phyloP scores from a whole-genome alignment of 1,284 basidiomycete genomes.

The Cystobasidium slooffiae region DNA sequence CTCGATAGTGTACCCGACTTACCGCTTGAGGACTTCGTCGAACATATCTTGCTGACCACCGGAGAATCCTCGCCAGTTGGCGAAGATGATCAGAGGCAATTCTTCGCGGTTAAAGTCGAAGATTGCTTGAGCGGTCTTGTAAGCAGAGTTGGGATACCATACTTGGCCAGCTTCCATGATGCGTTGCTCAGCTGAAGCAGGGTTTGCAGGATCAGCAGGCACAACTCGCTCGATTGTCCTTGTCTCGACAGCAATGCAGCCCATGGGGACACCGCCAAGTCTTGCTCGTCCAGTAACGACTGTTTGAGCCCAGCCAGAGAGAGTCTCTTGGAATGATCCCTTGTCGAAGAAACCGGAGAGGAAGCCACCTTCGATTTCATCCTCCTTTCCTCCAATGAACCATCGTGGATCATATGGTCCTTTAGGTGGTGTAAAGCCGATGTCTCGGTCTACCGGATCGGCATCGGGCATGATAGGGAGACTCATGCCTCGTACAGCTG shows the following conservation, averaged over 20 bases:
- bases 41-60: slow-evolving; percentile 98
- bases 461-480: slow-evolving; percentile 72
- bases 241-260: slow-evolving; percentile 97
- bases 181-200: slow-evolving; percentile 93
- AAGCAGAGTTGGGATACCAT: slow-evolving; percentile 99
- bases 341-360: slow-evolving; percentile 94
- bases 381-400: slow-evolving; percentile 92
- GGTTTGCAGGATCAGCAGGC: slow-evolving; percentile 98
- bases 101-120: slow-evolving; percentile 98
- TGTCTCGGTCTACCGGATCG: slow-evolving; percentile 90
- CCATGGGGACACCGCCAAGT: slow-evolving; percentile 94
- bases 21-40: slow-evolving; percentile 56
- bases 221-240: slow-evolving; percentile 96
- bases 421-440: slow-evolving; percentile 88
- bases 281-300: slow-evolving; percentile 93
- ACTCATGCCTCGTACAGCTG: slow-evolving; percentile 74
- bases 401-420: slow-evolving; percentile 95
- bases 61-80: slow-evolving; percentile 99
- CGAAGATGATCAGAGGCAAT: slow-evolving; percentile 95
- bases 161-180: slow-evolving; percentile 99
- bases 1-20: background rate
- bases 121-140: slow-evolving; percentile 99
- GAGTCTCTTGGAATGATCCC: slow-evolving; percentile 92
- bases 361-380: slow-evolving; percentile 75
- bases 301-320: slow-evolving; percentile 98